These are phyloP conservation scores for Iberis pinnata DNA, from an alignment of 345 rosid genomes.

Conservation along the genomic window DNA sequence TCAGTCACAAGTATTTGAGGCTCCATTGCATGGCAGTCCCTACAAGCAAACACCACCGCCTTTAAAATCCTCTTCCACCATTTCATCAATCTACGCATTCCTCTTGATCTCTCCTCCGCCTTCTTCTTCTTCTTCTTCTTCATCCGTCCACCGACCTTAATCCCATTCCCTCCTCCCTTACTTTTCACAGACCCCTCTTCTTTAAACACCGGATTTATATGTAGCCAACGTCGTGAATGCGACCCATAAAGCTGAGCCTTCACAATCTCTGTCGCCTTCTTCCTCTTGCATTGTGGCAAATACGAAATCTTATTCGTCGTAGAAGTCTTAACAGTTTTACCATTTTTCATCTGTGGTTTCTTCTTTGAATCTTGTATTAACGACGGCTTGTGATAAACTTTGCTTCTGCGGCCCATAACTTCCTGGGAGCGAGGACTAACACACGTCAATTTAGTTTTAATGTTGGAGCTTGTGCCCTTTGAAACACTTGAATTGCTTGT, in stretches of 20 bases:
- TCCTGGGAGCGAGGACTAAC: slow-evolving; percentile 18
- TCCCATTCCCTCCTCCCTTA: no score
- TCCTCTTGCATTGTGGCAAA: slow-evolving; percentile 31
- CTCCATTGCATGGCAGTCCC: slow-evolving; percentile 85
- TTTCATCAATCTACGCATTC: slow-evolving; percentile 26
- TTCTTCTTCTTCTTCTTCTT: slow-evolving; percentile 18
- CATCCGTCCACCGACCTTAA: no score
- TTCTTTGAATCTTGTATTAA: no score
- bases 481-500: slow-evolving; percentile 38
- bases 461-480: not conserved
- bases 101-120: slow-evolving; percentile 8
- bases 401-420: not conserved
- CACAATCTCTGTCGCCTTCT: slow-evolving; percentile 42
- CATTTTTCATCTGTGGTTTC: no score
- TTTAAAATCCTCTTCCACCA: slow-evolving; percentile 46
- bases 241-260: slow-evolving; percentile 52
- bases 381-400: no score
- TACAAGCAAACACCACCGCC: slow-evolving; percentile 50
- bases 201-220: slow-evolving; percentile 47
- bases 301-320: slow-evolving; percentile 19
- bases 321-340: slow-evolving; percentile 5
- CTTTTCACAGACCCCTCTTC: slow-evolving; percentile 50
- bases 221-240: slow-evolving; percentile 59
- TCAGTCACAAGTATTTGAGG: slow-evolving; percentile 31
- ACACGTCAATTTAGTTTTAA: slow-evolving; percentile 23